Percentiles rank a stretch among this genome's conserved stretches.
phyloP scores from a whole-genome alignment of 352 stramenopile species.

The Phytophthora fragariaefolia region DNA sequence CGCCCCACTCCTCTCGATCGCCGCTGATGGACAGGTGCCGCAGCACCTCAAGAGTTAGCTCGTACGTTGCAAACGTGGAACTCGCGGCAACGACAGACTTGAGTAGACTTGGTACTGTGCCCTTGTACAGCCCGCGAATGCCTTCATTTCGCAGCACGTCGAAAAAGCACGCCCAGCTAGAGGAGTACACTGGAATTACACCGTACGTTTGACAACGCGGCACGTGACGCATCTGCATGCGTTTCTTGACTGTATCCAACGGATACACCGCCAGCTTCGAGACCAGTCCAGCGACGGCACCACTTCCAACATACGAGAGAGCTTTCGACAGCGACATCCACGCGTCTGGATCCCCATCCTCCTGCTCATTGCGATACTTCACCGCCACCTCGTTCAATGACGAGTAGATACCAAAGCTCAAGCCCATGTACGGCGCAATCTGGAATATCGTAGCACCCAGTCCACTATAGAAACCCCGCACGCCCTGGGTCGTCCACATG shows the following conservation, averaged over 20 bases:
- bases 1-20: conserved; percentile 20
- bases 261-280: conserved; percentile 95
- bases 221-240: conserved; percentile 92
- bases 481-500: conserved; percentile 74
- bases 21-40: conserved; percentile 31
- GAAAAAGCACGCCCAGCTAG: conserved; percentile 60
- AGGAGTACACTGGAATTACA: conserved; percentile 70
- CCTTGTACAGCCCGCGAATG: conserved; percentile 80
- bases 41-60: conserved; percentile 57
- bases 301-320: conserved; percentile 75
- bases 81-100: conserved; percentile 86
- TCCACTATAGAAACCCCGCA: conserved; percentile 92
- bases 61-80: conserved; percentile 81
- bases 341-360: conserved; percentile 5
- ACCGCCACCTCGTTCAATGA: conserved; percentile 52
- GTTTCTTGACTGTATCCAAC: conserved; percentile 96
- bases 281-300: conserved; percentile 87
- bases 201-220: conserved; percentile 66
- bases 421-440: conserved; percentile 96
- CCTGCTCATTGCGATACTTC: conserved; percentile 25
- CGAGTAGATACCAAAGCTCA: conserved; percentile 95
- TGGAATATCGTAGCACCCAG: conserved; percentile 86
- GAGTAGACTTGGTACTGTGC: conserved; percentile 75
- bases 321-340: conserved; percentile 37
- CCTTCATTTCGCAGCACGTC: conserved; percentile 74